Conservation (phyloP, 345 rosid genomes). For the Eutrema japonicum region DNA sequence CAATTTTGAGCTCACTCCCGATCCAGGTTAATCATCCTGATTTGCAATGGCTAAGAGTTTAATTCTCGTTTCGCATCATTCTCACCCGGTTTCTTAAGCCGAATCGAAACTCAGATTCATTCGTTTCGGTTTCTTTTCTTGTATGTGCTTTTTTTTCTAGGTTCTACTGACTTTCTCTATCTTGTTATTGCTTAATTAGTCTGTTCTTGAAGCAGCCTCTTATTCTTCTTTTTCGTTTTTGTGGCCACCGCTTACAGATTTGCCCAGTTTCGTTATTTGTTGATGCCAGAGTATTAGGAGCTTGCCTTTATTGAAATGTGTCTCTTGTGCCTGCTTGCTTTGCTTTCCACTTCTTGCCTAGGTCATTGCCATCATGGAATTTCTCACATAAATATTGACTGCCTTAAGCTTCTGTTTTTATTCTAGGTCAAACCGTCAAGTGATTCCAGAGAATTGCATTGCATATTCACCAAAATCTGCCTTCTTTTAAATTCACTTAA, state of each 20-base stretch:
- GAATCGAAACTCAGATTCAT: conserved; percentile 33
- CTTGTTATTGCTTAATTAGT: not conserved
- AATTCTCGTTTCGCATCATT: conserved; percentile 8
- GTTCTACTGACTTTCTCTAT: not conserved
- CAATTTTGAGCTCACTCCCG: conserved; percentile 24
- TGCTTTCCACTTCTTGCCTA: not conserved
- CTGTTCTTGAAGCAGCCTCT: not conserved
- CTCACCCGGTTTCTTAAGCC: not conserved
- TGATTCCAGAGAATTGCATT: conserved; percentile 15
- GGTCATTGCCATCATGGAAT: not conserved
- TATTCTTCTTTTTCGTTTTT: not conserved
- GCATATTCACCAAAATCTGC: conserved; percentile 18
- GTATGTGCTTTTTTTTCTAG: not conserved
- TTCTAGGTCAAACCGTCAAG: conserved; percentile 28
- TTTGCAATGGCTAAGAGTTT: conserved; percentile 15
- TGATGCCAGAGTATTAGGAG: not conserved
- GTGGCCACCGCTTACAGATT: not conserved
- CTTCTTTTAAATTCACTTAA: not conserved
- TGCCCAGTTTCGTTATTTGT: not conserved
- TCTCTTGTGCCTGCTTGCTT: conserved; percentile 12
- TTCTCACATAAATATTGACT: conserved; percentile 1
- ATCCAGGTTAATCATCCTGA: conserved; percentile 11
- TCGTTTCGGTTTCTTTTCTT: conserved; percentile 13
- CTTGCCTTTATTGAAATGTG: conserved; percentile 15
- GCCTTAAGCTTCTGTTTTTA: conserved; percentile 32